phyloP scores from a whole-genome alignment of 805 yeast genomes.

The Brettanomyces sp. region DNA sequence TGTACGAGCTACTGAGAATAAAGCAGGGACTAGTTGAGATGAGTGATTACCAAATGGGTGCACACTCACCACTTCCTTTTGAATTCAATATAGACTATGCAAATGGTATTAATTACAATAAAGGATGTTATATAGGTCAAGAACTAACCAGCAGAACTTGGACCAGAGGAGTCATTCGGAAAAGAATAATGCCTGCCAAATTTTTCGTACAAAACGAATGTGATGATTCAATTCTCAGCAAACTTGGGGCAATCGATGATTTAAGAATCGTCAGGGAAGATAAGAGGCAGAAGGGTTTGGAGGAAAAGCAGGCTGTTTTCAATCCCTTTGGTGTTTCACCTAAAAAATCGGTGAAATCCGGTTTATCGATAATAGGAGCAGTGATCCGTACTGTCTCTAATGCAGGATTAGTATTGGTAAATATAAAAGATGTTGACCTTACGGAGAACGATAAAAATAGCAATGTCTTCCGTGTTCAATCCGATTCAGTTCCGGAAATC shows the following conservation, averaged over 20 bases:
- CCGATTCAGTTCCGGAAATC: slow-evolving; percentile 11
- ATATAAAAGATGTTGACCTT: slow-evolving; percentile 25
- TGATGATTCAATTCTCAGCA: neutral
- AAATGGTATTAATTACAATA: slow-evolving; percentile 75
- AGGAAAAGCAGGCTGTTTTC: neutral
- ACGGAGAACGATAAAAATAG: slow-evolving; percentile 7
- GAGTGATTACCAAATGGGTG: slow-evolving; percentile 31
- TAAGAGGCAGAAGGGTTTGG: neutral
- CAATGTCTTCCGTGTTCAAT: slow-evolving; percentile 9
- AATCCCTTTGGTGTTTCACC: slow-evolving; percentile 30
- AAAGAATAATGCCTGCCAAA: slow-evolving; percentile 67
- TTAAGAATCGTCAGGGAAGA: slow-evolving; percentile 6
- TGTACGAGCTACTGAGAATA: slow-evolving; percentile 35
- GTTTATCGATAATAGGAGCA: slow-evolving; percentile 43
- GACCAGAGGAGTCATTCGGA: slow-evolving; percentile 75
- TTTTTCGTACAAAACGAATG: slow-evolving; percentile 12
- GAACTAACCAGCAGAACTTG: slow-evolving; percentile 86
- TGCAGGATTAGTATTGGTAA: slow-evolving; percentile 57
- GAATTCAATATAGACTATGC: slow-evolving; percentile 75
- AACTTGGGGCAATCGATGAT: slow-evolving; percentile 5
- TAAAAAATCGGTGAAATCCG: slow-evolving; percentile 22
- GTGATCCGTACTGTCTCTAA: slow-evolving; percentile 48
- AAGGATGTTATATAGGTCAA: slow-evolving; percentile 96
- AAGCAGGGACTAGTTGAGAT: slow-evolving; percentile 48
- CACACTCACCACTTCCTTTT: slow-evolving; percentile 54